These are phyloP conservation scores for Umbelopsis vinacea DNA, from an alignment of 192 early-diverging fungal species.

Conservation along the genomic window DNA sequence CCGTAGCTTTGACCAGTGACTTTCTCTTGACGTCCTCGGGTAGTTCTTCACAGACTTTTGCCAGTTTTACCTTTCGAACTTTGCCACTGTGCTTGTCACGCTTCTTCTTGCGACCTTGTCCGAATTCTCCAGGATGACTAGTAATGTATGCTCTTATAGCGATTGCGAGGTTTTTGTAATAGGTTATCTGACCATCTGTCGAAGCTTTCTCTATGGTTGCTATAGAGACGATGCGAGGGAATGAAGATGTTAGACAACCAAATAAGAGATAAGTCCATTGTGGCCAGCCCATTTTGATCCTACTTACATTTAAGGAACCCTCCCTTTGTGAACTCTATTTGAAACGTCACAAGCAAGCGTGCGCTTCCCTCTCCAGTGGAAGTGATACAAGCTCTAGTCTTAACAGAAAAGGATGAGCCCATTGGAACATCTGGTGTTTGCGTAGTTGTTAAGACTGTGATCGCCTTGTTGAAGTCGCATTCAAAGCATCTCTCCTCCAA, in stretches of 20 bases:
- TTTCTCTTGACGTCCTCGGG: not conserved
- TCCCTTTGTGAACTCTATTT: slow-evolving; percentile 57
- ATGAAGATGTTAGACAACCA: not conserved
- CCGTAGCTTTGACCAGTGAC: not conserved
- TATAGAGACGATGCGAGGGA: not conserved
- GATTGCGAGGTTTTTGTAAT: slow-evolving; percentile 48
- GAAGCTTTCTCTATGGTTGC: slow-evolving; percentile 47
- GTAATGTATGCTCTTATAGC: slow-evolving; percentile 52
- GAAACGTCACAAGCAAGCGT: slow-evolving; percentile 53
- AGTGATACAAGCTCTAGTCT: slow-evolving; percentile 58
- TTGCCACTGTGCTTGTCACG: slow-evolving; percentile 23
- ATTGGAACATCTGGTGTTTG: slow-evolving; percentile 63
- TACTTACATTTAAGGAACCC: slow-evolving; percentile 56
- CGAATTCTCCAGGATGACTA: slow-evolving; percentile 42
- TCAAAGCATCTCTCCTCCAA: slow-evolving; percentile 52
- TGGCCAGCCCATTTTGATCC: slow-evolving; percentile 24
- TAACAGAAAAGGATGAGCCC: slow-evolving; percentile 56
- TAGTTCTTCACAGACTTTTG: not conserved
- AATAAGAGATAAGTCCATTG: not conserved
- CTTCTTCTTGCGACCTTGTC: slow-evolving; percentile 1
- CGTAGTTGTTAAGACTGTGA: slow-evolving; percentile 53
- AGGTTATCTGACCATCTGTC: slow-evolving; percentile 42
- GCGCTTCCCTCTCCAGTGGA: slow-evolving; percentile 50
- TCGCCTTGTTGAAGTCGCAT: slow-evolving; percentile 51
- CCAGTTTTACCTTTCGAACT: not conserved